Conservation (phyloP, 1,284 basidiomycete genomes). For the Sphaerobolus stellatus region DNA sequence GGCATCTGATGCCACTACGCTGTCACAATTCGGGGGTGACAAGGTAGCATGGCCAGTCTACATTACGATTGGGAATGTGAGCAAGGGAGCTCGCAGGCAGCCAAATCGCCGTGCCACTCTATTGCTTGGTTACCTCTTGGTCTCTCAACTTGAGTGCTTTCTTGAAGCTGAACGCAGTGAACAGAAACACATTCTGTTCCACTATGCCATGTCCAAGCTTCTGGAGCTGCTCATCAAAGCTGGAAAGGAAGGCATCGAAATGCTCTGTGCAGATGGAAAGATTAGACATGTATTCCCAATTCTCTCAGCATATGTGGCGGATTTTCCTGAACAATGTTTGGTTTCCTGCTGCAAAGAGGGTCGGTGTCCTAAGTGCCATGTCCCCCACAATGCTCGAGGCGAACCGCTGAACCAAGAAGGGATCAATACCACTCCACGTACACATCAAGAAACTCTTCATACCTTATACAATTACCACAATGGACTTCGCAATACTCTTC, state of each 20-base stretch:
- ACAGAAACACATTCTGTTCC: slow-evolving; percentile 27
- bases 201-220: slow-evolving; percentile 32
- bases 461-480: background rate
- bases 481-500: background rate
- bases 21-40: slow-evolving; percentile 6
- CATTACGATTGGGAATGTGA: slow-evolving; percentile 23
- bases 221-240: slow-evolving; percentile 28
- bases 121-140: slow-evolving; percentile 42
- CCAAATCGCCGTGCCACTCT: slow-evolving; percentile 21
- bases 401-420: background rate
- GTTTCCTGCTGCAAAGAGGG: slow-evolving; percentile 21
- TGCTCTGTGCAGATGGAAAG: slow-evolving; percentile 29
- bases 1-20: slow-evolving; percentile 4
- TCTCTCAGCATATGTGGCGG: slow-evolving; percentile 27
- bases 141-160: slow-evolving; percentile 38
- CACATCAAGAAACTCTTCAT: slow-evolving; percentile 24
- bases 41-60: slow-evolving; percentile 24
- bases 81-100: slow-evolving; percentile 13
- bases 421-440: slow-evolving; percentile 19
- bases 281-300: slow-evolving; percentile 28
- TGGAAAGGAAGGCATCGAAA: slow-evolving; percentile 27
- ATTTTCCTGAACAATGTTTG: slow-evolving; percentile 25
- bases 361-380: slow-evolving; percentile 18
- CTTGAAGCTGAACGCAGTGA: slow-evolving; percentile 17
- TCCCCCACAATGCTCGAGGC: slow-evolving; percentile 16